These are phyloP conservation scores for Tuber calosporum DNA, from an alignment of 495 filamentous ascomycete genomes.

Conservation along the genomic window DNA sequence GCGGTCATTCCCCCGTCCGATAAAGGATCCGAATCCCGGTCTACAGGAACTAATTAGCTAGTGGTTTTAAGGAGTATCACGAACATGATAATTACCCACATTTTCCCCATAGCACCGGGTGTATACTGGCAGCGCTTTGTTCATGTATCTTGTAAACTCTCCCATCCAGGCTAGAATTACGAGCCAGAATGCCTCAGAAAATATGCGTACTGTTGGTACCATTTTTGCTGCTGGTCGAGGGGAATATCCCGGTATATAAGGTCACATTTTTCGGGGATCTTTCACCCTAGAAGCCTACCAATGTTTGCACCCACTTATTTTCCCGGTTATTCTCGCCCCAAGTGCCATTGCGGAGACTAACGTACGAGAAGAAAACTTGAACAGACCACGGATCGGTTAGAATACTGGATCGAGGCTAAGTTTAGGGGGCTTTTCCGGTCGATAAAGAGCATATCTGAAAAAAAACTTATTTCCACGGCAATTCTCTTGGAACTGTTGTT, in stretches of 20 bases:
- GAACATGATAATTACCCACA: not conserved
- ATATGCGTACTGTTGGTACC: slow-evolving; percentile 59
- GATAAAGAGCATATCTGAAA: slow-evolving; percentile 67
- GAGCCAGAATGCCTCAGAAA: slow-evolving; percentile 58
- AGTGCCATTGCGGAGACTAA: slow-evolving; percentile 16
- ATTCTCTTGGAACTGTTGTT: slow-evolving; percentile 32
- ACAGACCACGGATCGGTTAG: slow-evolving; percentile 5
- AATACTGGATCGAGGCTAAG: not conserved
- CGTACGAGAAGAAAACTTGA: slow-evolving; percentile 32
- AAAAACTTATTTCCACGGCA: slow-evolving; percentile 63
- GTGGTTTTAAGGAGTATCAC: slow-evolving; percentile 43
- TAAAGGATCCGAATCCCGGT: slow-evolving; percentile 53
- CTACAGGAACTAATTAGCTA: slow-evolving; percentile 53
- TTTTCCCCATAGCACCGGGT: slow-evolving; percentile 8
- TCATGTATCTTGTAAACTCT: slow-evolving; percentile 56
- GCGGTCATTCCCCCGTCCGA: slow-evolving; percentile 52
- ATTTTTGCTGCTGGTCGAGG: slow-evolving; percentile 47
- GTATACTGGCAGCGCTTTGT: slow-evolving; percentile 6
- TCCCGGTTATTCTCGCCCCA: not conserved
- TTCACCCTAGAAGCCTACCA: slow-evolving; percentile 4
- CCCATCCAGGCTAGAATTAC: slow-evolving; percentile 57
- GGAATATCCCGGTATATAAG: slow-evolving; percentile 56
- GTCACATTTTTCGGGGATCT: slow-evolving; percentile 15
- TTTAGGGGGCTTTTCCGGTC: slow-evolving; percentile 47
- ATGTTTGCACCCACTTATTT: not conserved